Percentiles rank a stretch among this genome's conserved stretches.
phyloP scores from a whole-genome alignment of 176 grass and related monocot genomes.

The Triticum dicoccoides region DNA sequence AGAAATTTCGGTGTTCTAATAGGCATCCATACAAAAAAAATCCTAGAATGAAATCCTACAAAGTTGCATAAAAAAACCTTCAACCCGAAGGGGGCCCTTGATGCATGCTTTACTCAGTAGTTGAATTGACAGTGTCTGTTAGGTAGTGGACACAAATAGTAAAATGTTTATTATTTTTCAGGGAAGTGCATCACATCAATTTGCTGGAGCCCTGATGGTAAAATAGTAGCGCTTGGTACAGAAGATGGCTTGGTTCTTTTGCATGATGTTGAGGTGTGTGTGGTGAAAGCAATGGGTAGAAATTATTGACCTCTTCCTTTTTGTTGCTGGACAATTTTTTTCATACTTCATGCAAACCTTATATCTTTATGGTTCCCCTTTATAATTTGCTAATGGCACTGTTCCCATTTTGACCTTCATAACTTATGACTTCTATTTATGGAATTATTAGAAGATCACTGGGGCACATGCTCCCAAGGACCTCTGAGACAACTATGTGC shows the following conservation, averaged over 20 bases:
- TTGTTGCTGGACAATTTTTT: background rate
- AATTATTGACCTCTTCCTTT: background rate
- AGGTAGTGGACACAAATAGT: conserved; percentile 20
- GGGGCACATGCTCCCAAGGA: background rate
- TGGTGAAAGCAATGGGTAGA: background rate
- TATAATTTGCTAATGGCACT: background rate
- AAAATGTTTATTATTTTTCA: conserved; percentile 39
- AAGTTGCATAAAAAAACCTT: background rate
- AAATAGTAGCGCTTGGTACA: conserved; percentile 83
- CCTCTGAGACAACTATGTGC: conserved; percentile 19
- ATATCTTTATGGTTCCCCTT: background rate
- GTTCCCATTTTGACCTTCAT: background rate
- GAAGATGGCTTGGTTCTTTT: conserved; percentile 84
- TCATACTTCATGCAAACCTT: conserved; percentile 18
- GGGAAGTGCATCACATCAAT: conserved; percentile 84
- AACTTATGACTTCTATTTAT: background rate
- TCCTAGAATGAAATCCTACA: background rate
- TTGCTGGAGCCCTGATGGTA: conserved; percentile 97
- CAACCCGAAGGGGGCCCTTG: background rate
- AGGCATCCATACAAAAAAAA: too few species aligned
- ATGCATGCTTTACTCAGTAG: conserved; percentile 8
- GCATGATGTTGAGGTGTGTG: conserved; percentile 92
- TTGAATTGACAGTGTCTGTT: background rate
- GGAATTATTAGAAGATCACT: conserved; percentile 8
- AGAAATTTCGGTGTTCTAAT: too few species aligned